These are phyloP conservation scores for Cardamine resedifolia DNA, from an alignment of 345 rosid species.

Conservation along the genomic window DNA sequence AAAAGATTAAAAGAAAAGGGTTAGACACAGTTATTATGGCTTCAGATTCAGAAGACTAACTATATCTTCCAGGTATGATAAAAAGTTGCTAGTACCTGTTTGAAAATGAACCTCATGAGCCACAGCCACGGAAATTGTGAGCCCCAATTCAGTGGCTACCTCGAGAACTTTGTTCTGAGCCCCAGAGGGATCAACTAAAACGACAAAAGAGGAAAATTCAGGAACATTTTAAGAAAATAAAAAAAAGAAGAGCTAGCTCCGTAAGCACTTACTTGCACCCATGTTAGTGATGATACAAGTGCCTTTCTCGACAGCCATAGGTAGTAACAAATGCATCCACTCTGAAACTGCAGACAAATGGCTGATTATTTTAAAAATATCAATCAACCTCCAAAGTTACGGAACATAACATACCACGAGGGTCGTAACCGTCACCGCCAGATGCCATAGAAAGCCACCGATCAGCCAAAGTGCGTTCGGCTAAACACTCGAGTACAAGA, in stretches of 20 bases:
- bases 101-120: conserved; percentile 60
- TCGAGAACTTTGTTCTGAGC: conserved; percentile 73
- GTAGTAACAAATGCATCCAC: conserved; percentile 81
- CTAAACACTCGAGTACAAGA: conserved; percentile 91
- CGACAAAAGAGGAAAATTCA: neutral
- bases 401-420: conserved; percentile 66
- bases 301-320: conserved; percentile 72
- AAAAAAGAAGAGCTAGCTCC: neutral
- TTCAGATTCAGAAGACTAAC: neutral
- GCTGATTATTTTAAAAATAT: neutral
- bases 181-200: conserved; percentile 71
- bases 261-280: conserved; percentile 80
- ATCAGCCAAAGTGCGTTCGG: conserved; percentile 88
- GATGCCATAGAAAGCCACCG: conserved; percentile 59
- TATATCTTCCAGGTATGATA: neutral
- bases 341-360: conserved; percentile 54
- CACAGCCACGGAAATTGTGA: conserved; percentile 64
- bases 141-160: conserved; percentile 63
- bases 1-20: conserved; percentile 22
- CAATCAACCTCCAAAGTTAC: neutral
- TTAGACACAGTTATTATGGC: neutral
- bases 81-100: conserved; percentile 41
- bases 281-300: conserved; percentile 81
- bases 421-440: conserved; percentile 71
- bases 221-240: neutral